A percentile compares a stretch with the other conserved stretches of the same genome.
Evolutionary conservation across 495 filamentous ascomycete genomes (phyloP).

Genomic region (Aspergillus wentii): DNA sequence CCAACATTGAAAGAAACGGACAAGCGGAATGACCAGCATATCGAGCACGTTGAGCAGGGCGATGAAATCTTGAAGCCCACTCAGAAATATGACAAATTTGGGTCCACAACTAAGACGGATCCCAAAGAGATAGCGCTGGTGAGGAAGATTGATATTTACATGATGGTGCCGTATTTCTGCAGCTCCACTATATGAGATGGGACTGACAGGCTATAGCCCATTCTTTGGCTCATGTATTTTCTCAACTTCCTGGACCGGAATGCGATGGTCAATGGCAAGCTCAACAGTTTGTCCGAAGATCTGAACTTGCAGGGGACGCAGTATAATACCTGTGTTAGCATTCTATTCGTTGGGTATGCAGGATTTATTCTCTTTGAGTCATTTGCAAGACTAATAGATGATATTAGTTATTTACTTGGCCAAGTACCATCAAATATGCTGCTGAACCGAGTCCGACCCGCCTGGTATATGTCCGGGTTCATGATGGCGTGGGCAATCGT

Average conservation of each 20-base stretch:
- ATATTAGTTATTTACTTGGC: slow-evolving; percentile 37
- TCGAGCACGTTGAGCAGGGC: slow-evolving; percentile 3
- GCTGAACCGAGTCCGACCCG: slow-evolving; percentile 38
- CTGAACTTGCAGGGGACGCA: slow-evolving; percentile 36
- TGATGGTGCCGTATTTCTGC: slow-evolving; percentile 22
- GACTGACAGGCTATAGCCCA: slow-evolving; percentile 16
- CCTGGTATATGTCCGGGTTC: slow-evolving; percentile 27
- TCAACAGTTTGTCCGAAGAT: slow-evolving; percentile 38
- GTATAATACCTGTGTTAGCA: slow-evolving; percentile 51
- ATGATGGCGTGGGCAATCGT: slow-evolving; percentile 48
- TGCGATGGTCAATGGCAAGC: slow-evolving; percentile 21
- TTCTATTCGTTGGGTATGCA: slow-evolving; percentile 55
- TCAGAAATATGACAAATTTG: slow-evolving; percentile 8
- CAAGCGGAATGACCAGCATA: too few species aligned
- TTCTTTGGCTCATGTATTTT: slow-evolving; percentile 45
- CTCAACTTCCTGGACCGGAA: slow-evolving; percentile 48
- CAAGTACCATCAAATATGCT: slow-evolving; percentile 56
- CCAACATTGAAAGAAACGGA: too few species aligned
- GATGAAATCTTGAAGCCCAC: slow-evolving; percentile 2
- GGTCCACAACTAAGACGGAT: slow-evolving; percentile 5
- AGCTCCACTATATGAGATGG: background rate
- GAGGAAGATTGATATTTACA: slow-evolving; percentile 41
- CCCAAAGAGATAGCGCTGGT: slow-evolving; percentile 23
- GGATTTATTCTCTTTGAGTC: too few species aligned
- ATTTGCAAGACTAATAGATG: slow-evolving; percentile 6